Base-by-base conservation (phyloP, 2,329 filamentous ascomycete genomes). In the Fusarium euwallaceae region DNA sequence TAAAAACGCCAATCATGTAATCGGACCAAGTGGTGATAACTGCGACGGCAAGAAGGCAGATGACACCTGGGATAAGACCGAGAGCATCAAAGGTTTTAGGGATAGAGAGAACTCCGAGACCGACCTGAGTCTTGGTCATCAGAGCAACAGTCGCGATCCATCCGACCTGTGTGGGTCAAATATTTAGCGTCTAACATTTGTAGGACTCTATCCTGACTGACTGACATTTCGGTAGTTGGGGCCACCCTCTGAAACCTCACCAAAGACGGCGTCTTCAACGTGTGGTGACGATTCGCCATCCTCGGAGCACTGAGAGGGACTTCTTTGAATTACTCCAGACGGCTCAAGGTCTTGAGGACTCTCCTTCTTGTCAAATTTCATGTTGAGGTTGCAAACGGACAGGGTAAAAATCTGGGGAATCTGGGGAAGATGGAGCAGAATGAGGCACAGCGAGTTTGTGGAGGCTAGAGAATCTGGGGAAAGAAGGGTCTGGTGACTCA, bases 1-100 rank as follows among this genome's bases (percentile, higher is more conserved):
- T 89, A 81, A 88, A 89, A 20, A 80, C 76, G 9, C 85, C 86
- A 9, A 88, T 80, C 22, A 87, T 84, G 69, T 85, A 87, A 63
- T 82, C 81, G 5, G 85, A 86, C 86, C 86, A 88, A 2, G 83
- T 86, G 0, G 86, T 87, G 71, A 87, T 86, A 24, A 37, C 67
- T 2, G 80, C 83, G 34, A 88, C 82, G 5, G 74, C 67, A 2
- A 82, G 27, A 5, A 88, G 78, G 29, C 82, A 80, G 20, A 88
- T 83, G 7, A 87, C 76, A 12, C 86, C 86, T 0, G 86, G 86
- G 9, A 87, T 80, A 39, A 88, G 79, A 11, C 86, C 86, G 6
- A 88, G 79, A 2, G 79, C 79, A 61, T 88, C 79, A 69, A 87
- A 86, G 0, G 82, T 82, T 6, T 78, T 69, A 1, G 86, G 86